Conservation (phyloP, 352 stramenopile genomes). For the Phytophthora litchii region DNA sequence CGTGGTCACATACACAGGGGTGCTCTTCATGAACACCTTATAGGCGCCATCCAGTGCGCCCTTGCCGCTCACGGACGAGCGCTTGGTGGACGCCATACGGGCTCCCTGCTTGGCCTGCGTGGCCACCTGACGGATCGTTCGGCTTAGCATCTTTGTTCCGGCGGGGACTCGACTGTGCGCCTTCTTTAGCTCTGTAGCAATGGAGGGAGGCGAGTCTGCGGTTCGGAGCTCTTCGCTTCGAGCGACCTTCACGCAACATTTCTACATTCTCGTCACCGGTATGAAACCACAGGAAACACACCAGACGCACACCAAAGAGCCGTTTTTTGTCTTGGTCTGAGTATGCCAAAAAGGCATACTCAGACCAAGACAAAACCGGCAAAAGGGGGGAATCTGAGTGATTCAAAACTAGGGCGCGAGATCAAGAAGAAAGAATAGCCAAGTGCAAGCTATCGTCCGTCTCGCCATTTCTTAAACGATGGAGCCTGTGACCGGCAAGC, state of each 20-base stretch:
- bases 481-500: constrained; percentile 31
- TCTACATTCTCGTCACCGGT: no score
- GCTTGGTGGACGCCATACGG: constrained; percentile 67
- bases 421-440: constrained; percentile 40
- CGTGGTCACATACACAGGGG: constrained; percentile 81
- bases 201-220: constrained; percentile 28
- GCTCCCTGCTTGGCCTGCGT: constrained; percentile 45
- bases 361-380: no score
- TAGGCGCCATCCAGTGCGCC: constrained; percentile 68
- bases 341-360: constrained; percentile 32
- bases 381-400: constrained; percentile 25
- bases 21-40: constrained; percentile 84
- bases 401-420: constrained; percentile 29
- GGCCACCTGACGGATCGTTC: constrained; percentile 55
- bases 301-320: constrained; percentile 28
- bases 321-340: constrained; percentile 29
- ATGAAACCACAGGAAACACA: constrained; percentile 11
- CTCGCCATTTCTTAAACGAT: constrained; percentile 10
- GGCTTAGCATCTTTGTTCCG: constrained; percentile 51
- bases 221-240: constrained; percentile 10
- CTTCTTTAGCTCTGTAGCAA: constrained; percentile 32
- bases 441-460: constrained; percentile 20
- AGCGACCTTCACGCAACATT: constrained; percentile 26
- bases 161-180: constrained; percentile 18
- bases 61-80: constrained; percentile 79